Percentiles rank a stretch among this genome's conserved stretches.
Conservation (phyloP, 768 basidiomycete species). For the Hericium rajendrae region DNA sequence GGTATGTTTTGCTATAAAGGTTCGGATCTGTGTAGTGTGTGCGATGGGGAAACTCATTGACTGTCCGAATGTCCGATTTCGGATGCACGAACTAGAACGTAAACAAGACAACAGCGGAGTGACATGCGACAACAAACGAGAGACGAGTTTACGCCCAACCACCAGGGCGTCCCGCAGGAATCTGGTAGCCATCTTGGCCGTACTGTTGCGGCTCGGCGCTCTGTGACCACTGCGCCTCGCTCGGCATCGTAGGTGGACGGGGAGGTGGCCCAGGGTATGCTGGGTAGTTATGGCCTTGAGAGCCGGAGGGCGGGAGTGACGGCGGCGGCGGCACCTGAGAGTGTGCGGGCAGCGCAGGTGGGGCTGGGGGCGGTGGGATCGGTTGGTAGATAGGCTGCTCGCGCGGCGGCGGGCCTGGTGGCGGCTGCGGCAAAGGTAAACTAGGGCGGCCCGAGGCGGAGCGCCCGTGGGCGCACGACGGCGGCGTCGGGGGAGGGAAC, state of each 20-base stretch:
- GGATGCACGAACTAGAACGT: background rate
- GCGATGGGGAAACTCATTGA: no score
- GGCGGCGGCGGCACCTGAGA: conserved; percentile 11
- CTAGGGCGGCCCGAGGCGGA: conserved; percentile 33
- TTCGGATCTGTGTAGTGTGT: no score
- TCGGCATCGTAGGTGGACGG: conserved; percentile 16
- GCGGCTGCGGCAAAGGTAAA: conserved; percentile 37
- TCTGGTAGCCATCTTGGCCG: conserved; percentile 13
- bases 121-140: background rate
- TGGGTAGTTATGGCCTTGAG: conserved; percentile 8
- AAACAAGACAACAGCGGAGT: background rate
- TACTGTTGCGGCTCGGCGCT: conserved; percentile 2
- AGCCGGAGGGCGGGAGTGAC: background rate
- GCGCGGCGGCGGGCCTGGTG: conserved; percentile 31
- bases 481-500: conserved; percentile 6
- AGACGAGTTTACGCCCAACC: background rate
- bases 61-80: no score
- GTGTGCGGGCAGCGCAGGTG: conserved; percentile 23
- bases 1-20: no score
- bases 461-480: conserved; percentile 3
- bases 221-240: conserved; percentile 11
- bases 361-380: conserved; percentile 19
- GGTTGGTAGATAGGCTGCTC: conserved; percentile 30
- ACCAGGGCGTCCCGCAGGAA: background rate
- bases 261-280: conserved; percentile 22